Evolutionary conservation across 1,284 basidiomycete genomes (phyloP).

Genomic region (Termitomyces sp.): DNA sequence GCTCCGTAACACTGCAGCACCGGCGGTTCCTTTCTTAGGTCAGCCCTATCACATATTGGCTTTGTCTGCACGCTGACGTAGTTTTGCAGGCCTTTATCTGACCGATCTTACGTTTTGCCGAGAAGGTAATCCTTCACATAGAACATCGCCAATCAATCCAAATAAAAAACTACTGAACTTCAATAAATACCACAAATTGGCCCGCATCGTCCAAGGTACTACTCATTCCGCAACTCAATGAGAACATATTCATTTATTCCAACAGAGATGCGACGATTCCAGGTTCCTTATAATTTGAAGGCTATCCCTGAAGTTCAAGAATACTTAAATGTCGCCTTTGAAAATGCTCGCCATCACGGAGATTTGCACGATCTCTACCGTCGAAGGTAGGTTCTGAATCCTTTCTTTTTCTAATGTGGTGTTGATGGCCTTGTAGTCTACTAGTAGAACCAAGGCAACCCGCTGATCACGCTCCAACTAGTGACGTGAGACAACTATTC

Average conservation of each 20-base stretch:
- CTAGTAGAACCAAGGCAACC: conserved; percentile 76
- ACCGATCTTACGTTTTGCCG: conserved; percentile 94
- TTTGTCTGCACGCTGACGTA: conserved; percentile 1
- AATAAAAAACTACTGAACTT: conserved; percentile 89
- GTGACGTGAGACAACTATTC: conserved; percentile 71
- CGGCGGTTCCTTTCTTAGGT: conserved; percentile 92
- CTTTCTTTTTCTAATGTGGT: conserved; percentile 3
- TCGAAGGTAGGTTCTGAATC: conserved; percentile 53
- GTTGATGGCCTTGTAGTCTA: conserved; percentile 41
- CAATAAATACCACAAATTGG: conserved; percentile 90
- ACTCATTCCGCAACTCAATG: conserved; percentile 13
- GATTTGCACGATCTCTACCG: conserved; percentile 79
- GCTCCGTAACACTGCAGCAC: conserved; percentile 77
- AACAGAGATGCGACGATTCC: conserved; percentile 89
- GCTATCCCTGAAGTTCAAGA: conserved; percentile 81
- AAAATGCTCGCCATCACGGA: conserved; percentile 65
- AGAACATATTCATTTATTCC: not conserved
- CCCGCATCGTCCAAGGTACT: conserved; percentile 81
- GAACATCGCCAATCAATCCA: conserved; percentile 74
- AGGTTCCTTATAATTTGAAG: conserved; percentile 78
- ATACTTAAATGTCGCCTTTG: conserved; percentile 69
- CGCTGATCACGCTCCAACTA: conserved; percentile 60
- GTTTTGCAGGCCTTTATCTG: conserved; percentile 65
- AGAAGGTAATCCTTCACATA: conserved; percentile 87
- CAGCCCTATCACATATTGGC: conserved; percentile 19